phyloP scores from a whole-genome alignment of 805 yeast genomes.

The Pichia sporocuriosa region DNA sequence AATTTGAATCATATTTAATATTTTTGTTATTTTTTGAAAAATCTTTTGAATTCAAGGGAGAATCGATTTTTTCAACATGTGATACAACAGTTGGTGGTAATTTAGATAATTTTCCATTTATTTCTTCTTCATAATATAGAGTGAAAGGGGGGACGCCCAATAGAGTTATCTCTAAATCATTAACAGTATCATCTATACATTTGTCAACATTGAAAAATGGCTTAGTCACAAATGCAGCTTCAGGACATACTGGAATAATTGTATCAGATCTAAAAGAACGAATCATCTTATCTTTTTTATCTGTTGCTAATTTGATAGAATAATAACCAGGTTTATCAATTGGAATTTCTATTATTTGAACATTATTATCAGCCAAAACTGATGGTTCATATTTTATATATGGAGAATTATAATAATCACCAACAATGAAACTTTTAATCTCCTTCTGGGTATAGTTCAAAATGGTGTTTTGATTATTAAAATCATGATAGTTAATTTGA shows the following conservation, averaged over 20 bases:
- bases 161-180: slow-evolving; percentile 40
- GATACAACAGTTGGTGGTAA: slow-evolving; percentile 35
- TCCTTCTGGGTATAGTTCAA: slow-evolving; percentile 54
- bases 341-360: slow-evolving; percentile 60
- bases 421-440: slow-evolving; percentile 33
- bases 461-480: slow-evolving; percentile 41
- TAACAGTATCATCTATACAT: slow-evolving; percentile 53
- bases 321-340: slow-evolving; percentile 71
- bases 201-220: slow-evolving; percentile 34
- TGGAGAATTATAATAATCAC: slow-evolving; percentile 21
- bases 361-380: slow-evolving; percentile 29
- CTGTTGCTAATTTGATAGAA: slow-evolving; percentile 59
- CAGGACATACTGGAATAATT: slow-evolving; percentile 71
- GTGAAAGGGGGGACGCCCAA: slow-evolving; percentile 77
- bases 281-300: slow-evolving; percentile 46
- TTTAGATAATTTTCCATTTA: slow-evolving; percentile 27
- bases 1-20: slow-evolving; percentile 22
- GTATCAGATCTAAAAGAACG: slow-evolving; percentile 57
- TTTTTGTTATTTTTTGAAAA: slow-evolving; percentile 18
- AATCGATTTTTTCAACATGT: slow-evolving; percentile 35
- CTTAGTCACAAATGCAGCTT: slow-evolving; percentile 40
- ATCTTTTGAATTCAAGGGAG: slow-evolving; percentile 40
- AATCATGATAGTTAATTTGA: slow-evolving; percentile 55
- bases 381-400: slow-evolving; percentile 16
- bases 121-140: slow-evolving; percentile 45